A percentile compares a stretch with the other conserved stretches of the same genome.
phyloP scores from a whole-genome alignment of 164 flowering plant species.

The Nymphaea thermarum region DNA sequence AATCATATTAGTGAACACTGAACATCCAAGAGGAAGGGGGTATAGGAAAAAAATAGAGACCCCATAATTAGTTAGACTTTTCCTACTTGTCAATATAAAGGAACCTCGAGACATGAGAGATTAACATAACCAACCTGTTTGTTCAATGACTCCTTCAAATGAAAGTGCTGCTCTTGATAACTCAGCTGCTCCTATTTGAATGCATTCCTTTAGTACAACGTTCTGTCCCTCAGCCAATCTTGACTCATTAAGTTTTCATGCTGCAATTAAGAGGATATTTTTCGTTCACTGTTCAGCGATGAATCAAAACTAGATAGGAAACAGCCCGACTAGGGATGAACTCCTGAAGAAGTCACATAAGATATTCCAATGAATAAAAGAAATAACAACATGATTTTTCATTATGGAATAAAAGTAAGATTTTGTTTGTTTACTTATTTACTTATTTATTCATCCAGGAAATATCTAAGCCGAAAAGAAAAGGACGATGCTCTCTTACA shows the following conservation, averaged over 20 bases:
- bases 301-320: too few species aligned
- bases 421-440: too few species aligned
- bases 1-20: background rate
- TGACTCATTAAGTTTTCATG: slow-evolving; percentile 32
- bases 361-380: background rate
- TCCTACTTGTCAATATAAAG: background rate
- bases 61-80: background rate
- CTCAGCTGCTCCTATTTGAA: slow-evolving; percentile 52
- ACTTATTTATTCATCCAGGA: too few species aligned
- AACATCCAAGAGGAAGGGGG: background rate
- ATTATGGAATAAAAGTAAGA: too few species aligned
- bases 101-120: too few species aligned
- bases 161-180: slow-evolving; percentile 56
- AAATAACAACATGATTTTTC: too few species aligned
- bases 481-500: too few species aligned
- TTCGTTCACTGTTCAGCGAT: background rate
- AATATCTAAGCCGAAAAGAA: too few species aligned
- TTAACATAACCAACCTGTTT: slow-evolving; percentile 68
- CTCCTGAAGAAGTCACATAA: background rate
- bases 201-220: slow-evolving; percentile 46
- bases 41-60: background rate
- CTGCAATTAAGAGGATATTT: slow-evolving; percentile 23
- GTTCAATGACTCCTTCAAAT: slow-evolving; percentile 64
- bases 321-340: too few species aligned
- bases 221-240: slow-evolving; percentile 47